Base-by-base conservation (phyloP, 2,329 filamentous ascomycete genomes). In the Tolypocladium album region DNA sequence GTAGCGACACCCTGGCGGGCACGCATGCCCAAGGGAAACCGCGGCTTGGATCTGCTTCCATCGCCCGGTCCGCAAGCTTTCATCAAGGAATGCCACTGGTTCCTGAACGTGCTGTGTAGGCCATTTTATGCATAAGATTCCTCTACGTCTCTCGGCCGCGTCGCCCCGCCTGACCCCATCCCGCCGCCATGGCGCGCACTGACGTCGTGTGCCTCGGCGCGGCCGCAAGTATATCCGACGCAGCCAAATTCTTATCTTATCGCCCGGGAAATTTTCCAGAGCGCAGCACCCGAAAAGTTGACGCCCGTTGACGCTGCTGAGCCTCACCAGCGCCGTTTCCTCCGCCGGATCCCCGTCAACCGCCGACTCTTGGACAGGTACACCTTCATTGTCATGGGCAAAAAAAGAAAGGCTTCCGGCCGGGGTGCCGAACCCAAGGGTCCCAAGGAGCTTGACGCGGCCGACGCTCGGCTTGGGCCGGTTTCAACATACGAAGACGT, bases 401-500 rank as follows among this genome's bases (percentile, higher is more conserved):
- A 84, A 67, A 87, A 86, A 70, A 87, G 89, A 81, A 94, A 92
- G 78, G 87, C 84, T 1, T 78, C 82, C 27, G 78, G 80, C 63
- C 79, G 70, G 64, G 67, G 69, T 58, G 66, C 75, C 39, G 75
- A 72, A 61, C 73, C 78, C 24, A 76, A 74, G 11, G 82, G 81
- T 3, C 82, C 83, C 4, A 79, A 78, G 62, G 83, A 85, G 40
- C 69, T 83, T 61, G 75, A 87, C 68, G 69, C 78, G 56, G 74
- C 76, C 39, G 85, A 87, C 63, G 83, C 87, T 42, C 84, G 85
- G 58, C 81, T 92, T 20, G 81, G 79, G 31, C 78, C 78, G 27
- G 77, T 87, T 67, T 79, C 73, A 55, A 87, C 84, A 2, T 93
- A 83, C 73, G 87, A 93, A 73, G 91, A 96, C 74, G 88, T 99